A percentile compares a stretch with the other conserved stretches of the same genome.
phyloP scores from a whole-genome alignment of 2,329 filamentous ascomycete species.

The Rutstroemia sp. region DNA sequence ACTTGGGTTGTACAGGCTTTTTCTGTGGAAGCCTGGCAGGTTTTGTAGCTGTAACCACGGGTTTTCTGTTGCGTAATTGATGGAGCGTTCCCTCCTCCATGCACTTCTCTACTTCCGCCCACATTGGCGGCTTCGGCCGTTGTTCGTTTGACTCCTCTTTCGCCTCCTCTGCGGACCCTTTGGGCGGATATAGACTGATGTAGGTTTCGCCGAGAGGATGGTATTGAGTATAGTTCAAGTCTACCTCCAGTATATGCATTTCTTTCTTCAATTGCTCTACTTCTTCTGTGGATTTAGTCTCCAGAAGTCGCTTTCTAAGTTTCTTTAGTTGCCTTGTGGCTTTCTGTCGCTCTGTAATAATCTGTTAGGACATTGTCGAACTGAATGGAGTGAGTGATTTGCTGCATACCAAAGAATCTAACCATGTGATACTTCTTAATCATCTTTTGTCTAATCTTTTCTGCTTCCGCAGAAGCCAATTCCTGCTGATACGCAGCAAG shows the following conservation, averaged over 20 bases:
- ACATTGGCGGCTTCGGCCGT: constrained; percentile 48
- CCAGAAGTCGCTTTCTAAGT: constrained; percentile 49
- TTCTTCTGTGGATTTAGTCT: constrained; percentile 44
- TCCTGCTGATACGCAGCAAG: constrained; percentile 59
- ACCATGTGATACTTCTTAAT: constrained; percentile 78
- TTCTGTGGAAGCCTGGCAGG: constrained; percentile 12
- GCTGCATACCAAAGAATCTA: constrained; percentile 65
- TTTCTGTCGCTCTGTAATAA: constrained; percentile 58
- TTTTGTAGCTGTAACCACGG: constrained; percentile 12
- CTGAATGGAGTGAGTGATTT: not conserved
- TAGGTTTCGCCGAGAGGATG: constrained; percentile 67
- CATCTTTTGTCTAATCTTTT: constrained; percentile 59
- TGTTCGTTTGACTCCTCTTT: constrained; percentile 13
- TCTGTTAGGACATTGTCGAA: constrained; percentile 8
- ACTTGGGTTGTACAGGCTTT: constrained; percentile 17
- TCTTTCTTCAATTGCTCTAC: constrained; percentile 44
- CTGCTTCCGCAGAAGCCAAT: constrained; percentile 49
- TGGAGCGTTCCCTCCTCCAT: constrained; percentile 45
- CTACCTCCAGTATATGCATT: constrained; percentile 64
- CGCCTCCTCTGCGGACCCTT: constrained; percentile 29
- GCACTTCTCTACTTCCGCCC: constrained; percentile 58
- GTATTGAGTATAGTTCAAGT: constrained; percentile 67
- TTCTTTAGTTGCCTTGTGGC: constrained; percentile 60
- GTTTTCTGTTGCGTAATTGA: constrained; percentile 22
- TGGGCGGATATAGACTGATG: constrained; percentile 52